Evolutionary conservation across 352 stramenopile species (phyloP).

Genomic region (Phytophthora pluvialis): DNA sequence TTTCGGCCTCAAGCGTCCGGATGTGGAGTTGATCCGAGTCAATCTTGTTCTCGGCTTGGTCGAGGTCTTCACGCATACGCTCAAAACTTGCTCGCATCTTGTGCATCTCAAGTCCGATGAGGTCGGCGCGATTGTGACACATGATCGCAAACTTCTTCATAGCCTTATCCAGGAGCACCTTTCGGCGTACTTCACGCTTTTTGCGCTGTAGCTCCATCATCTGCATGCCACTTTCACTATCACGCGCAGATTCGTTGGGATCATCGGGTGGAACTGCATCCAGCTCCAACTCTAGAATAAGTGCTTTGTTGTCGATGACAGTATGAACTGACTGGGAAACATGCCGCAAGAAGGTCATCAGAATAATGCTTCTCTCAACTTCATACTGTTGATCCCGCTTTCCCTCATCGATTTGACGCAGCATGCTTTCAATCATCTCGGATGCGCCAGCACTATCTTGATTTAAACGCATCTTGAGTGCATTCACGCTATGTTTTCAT

Average conservation of each 20-base stretch:
- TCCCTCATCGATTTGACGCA: conserved; percentile 68
- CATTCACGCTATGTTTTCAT: conserved; percentile 54
- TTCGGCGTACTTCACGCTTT: conserved; percentile 73
- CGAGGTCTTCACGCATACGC: conserved; percentile 56
- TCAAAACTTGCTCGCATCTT: conserved; percentile 54
- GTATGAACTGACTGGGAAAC: conserved; percentile 63
- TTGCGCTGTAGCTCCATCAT: conserved; percentile 71
- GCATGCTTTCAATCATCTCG: conserved; percentile 70
- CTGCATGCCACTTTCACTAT: conserved; percentile 26
- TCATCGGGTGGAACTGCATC: conserved; percentile 35
- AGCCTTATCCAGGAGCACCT: conserved; percentile 74
- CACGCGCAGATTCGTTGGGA: conserved; percentile 22
- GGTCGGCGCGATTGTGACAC: conserved; percentile 63
- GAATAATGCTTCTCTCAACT: conserved; percentile 49
- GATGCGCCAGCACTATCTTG: conserved; percentile 72
- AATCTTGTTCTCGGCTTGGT: conserved; percentile 75
- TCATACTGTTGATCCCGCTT: conserved; percentile 75
- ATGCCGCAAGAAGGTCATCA: conserved; percentile 61
- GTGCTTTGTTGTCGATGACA: conserved; percentile 54
- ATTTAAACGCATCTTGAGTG: conserved; percentile 72
- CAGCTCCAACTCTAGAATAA: conserved; percentile 61
- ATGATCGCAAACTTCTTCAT: conserved; percentile 75
- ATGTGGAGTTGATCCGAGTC: conserved; percentile 74
- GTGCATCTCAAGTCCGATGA: conserved; percentile 65
- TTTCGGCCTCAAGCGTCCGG: conserved; percentile 65